Evolutionary conservation across 2,329 filamentous ascomycete genomes (phyloP).

Genomic region (Trichophyton verrucosum): DNA sequence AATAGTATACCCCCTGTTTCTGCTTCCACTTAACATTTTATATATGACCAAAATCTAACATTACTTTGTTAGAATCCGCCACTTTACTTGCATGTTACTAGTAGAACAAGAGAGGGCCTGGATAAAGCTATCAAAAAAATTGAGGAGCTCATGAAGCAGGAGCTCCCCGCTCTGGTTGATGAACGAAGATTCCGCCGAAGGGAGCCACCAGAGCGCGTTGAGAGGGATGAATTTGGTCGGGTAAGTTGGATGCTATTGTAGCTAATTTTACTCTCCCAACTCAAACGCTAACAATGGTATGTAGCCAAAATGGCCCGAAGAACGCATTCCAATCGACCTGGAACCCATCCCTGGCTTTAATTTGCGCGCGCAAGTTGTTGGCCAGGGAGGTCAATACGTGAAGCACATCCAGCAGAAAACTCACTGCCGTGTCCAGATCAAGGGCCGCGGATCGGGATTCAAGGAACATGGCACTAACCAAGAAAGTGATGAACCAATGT

Average conservation of each 20-base stretch:
- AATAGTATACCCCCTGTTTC: background rate
- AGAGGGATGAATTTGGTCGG: constrained; percentile 81
- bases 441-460: constrained; percentile 88
- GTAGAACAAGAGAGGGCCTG: constrained; percentile 80
- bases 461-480: constrained; percentile 75
- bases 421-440: constrained; percentile 92
- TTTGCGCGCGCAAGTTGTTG: constrained; percentile 87
- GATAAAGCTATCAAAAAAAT: constrained; percentile 80
- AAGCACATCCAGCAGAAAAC: constrained; percentile 98
- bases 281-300: constrained; percentile 17
- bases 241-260: constrained; percentile 39
- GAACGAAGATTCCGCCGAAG: constrained; percentile 81
- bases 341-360: constrained; percentile 93
- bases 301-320: constrained; percentile 97
- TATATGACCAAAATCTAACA: background rate
- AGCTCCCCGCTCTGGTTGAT: constrained; percentile 87
- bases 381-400: constrained; percentile 85
- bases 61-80: constrained; percentile 59
- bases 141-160: constrained; percentile 89
- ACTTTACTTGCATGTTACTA: constrained; percentile 88
- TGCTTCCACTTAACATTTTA: background rate
- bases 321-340: constrained; percentile 80
- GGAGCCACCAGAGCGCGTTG: constrained; percentile 62
- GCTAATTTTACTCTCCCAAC: background rate
- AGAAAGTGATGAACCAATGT: constrained; percentile 95